Percentiles rank a stretch among this genome's conserved stretches.
Evolutionary conservation across 441 rosid species (phyloP).

Genomic region (Melastoma candidum): DNA sequence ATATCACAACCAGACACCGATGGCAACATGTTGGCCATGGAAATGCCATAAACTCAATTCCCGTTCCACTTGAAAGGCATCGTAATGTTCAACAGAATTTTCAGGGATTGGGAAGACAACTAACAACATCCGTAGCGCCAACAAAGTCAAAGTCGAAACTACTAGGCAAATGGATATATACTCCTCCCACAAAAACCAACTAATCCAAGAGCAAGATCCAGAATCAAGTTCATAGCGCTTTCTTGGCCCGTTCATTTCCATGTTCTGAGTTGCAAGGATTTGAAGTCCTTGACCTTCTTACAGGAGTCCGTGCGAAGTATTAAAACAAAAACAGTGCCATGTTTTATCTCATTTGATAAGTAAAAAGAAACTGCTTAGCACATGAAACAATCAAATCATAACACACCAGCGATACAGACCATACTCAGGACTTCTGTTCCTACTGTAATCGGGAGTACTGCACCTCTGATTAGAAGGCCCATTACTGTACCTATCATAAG

Average conservation of each 20-base stretch:
- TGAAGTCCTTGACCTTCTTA: constrained; percentile 43
- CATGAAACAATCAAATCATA: neutral
- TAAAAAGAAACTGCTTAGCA: neutral
- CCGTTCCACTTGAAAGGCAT: too few relatives aligned
- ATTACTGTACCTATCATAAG: constrained; percentile 30
- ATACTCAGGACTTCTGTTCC: constrained; percentile 37
- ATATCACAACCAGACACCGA: too few relatives aligned
- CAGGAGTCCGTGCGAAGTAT: constrained; percentile 8
- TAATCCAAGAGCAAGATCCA: constrained; percentile 8
- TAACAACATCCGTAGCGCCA: too few relatives aligned
- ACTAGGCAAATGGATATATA: too few relatives aligned
- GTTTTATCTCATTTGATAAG: neutral
- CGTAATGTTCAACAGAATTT: too few relatives aligned
- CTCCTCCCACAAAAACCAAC: too few relatives aligned
- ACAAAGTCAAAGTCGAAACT: too few relatives aligned
- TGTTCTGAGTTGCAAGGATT: constrained; percentile 5
- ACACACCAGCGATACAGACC: constrained; percentile 59
- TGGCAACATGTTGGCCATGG: too few relatives aligned
- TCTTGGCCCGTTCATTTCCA: neutral
- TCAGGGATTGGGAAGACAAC: too few relatives aligned
- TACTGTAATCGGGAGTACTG: constrained; percentile 33
- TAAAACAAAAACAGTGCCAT: neutral
- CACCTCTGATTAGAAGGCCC: constrained; percentile 27
- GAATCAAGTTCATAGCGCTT: constrained; percentile 2
- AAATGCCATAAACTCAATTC: too few relatives aligned